These are phyloP conservation scores for Debaryomyces hansenii DNA, from an alignment of 805 yeast species.

Conservation along the genomic window DNA sequence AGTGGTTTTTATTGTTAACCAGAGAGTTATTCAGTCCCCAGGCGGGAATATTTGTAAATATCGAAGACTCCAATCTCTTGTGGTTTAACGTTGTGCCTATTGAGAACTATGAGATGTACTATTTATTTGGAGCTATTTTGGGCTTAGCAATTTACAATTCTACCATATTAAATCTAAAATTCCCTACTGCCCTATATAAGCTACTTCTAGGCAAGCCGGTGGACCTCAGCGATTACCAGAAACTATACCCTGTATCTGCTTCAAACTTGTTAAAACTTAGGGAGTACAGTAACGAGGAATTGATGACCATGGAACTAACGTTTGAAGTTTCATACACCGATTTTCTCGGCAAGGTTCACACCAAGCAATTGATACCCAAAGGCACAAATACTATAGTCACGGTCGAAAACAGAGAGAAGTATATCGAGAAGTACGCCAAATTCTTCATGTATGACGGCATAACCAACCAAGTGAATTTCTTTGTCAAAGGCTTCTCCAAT, in stretches of 20 bases:
- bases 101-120: constrained; percentile 55
- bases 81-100: constrained; percentile 69
- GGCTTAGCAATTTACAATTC: constrained; percentile 93
- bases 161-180: constrained; percentile 74
- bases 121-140: constrained; percentile 78
- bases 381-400: constrained; percentile 63
- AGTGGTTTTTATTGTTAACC: constrained; percentile 83
- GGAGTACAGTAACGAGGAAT: constrained; percentile 23
- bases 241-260: constrained; percentile 68
- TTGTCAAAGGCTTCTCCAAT: constrained; percentile 67
- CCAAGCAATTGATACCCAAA: constrained; percentile 52
- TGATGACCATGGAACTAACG: constrained; percentile 46
- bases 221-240: constrained; percentile 61
- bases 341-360: constrained; percentile 41
- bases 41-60: constrained; percentile 64
- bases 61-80: constrained; percentile 65
- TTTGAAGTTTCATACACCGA: constrained; percentile 66
- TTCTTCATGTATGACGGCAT: constrained; percentile 62
- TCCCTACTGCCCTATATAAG: constrained; percentile 79
- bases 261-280: constrained; percentile 31
- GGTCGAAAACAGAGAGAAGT: constrained; percentile 54
- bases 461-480: constrained; percentile 51
- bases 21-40: constrained; percentile 67
- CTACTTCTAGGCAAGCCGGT: constrained; percentile 58
- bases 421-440: constrained; percentile 61